Conservation (phyloP, 2,329 filamentous ascomycete species). For the Aureobasidium zeae region DNA sequence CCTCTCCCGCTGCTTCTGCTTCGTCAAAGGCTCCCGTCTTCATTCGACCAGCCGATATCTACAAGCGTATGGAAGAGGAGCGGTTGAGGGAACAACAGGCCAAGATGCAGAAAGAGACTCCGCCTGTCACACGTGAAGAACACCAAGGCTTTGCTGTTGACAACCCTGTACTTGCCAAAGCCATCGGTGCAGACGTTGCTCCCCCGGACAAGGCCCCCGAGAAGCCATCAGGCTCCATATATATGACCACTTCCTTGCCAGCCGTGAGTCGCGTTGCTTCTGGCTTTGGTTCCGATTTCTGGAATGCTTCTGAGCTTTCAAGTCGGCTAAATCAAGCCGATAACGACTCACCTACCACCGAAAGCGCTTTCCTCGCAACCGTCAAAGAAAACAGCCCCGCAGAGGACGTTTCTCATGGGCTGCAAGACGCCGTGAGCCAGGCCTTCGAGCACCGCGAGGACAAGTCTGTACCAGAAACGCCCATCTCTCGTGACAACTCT, state of each 20-base stretch:
- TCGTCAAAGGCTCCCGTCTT: conserved; percentile 44
- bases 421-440: conserved; percentile 47
- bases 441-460: conserved; percentile 54
- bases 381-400: conserved; percentile 22
- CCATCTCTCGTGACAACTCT: conserved; percentile 38
- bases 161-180: conserved; percentile 21
- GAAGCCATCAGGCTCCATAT: background rate
- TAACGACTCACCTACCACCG: background rate
- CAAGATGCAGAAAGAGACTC: conserved; percentile 17
- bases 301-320: conserved; percentile 11
- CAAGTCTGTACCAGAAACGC: conserved; percentile 43
- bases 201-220: background rate
- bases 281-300: conserved; percentile 32
- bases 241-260: conserved; percentile 27
- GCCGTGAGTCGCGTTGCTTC: conserved; percentile 35
- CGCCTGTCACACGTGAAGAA: conserved; percentile 41
- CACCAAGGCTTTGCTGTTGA: conserved; percentile 35
- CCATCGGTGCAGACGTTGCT: conserved; percentile 10
- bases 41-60: conserved; percentile 67
- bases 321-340: background rate
- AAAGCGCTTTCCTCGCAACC: background rate
- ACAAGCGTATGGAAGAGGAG: conserved; percentile 62
- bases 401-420: conserved; percentile 30
- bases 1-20: conserved; percentile 8
- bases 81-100: conserved; percentile 41